A percentile compares a stretch with the other conserved stretches of the same genome.
Evolutionary conservation across 768 basidiomycete species (phyloP).

Genomic region (button mushroom (Agaricus bisporus)): DNA sequence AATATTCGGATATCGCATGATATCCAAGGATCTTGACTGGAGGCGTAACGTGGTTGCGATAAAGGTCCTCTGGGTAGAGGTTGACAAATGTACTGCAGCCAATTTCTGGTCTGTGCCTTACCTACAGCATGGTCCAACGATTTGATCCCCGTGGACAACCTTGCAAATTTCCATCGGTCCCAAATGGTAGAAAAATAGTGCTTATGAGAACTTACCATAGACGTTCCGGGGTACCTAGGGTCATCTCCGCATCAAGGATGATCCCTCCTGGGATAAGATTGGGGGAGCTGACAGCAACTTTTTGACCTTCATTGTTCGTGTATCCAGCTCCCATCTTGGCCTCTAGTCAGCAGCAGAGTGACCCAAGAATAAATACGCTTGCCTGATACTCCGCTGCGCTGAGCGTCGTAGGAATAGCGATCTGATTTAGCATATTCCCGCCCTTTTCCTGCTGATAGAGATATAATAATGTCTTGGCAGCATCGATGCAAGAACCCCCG

Average conservation of each 20-base stretch:
- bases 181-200: not conserved
- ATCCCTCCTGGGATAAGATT: constrained; percentile 64
- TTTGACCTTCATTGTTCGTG: constrained; percentile 63
- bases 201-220: constrained; percentile 48
- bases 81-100: not conserved
- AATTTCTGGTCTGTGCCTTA: constrained; percentile 20
- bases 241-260: constrained; percentile 73
- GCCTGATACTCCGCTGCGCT: constrained; percentile 76
- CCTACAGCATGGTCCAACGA: constrained; percentile 78
- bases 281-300: constrained; percentile 50
- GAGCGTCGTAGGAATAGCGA: constrained; percentile 78
- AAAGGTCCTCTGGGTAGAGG: constrained; percentile 47
- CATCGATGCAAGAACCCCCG: constrained; percentile 79
- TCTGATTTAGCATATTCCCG: constrained; percentile 50
- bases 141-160: constrained; percentile 76
- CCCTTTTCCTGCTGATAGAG: constrained; percentile 52
- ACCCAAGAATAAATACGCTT: constrained; percentile 13
- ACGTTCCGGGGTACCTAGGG: constrained; percentile 64
- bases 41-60: constrained; percentile 45
- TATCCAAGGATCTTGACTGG: constrained; percentile 64
- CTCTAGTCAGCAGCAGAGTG: not conserved
- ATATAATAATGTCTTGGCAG: constrained; percentile 66
- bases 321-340: constrained; percentile 60
- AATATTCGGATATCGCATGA: constrained; percentile 63
- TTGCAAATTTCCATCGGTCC: constrained; percentile 16